Conservation (phyloP, 257 asterid species). For the Solanum appendiculatum region DNA sequence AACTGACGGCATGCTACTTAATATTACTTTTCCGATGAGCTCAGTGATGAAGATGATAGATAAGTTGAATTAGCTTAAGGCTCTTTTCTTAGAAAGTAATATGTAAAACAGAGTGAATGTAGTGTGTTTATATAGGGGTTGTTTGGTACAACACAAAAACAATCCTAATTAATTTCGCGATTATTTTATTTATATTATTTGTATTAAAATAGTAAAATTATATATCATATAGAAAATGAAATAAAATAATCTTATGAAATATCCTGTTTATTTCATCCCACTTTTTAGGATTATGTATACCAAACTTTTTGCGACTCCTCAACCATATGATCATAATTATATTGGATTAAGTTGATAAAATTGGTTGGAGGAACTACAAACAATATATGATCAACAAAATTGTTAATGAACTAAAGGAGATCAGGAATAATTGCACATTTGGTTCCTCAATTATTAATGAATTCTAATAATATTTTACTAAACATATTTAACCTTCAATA, state of each 20-base stretch:
- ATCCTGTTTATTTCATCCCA: neutral
- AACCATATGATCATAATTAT: neutral
- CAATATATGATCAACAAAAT: neutral
- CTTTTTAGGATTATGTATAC: neutral
- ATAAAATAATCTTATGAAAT: neutral
- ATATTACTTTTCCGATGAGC: neutral
- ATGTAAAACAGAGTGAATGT: neutral
- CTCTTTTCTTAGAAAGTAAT: neutral
- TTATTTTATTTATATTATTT: neutral
- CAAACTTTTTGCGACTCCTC: neutral
- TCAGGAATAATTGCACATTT: neutral
- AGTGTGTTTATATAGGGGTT: neutral
- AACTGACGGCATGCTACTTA: constrained; percentile 40
- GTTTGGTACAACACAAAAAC: neutral
- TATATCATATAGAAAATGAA: neutral
- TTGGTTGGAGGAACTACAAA: neutral
- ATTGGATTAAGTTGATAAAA: neutral
- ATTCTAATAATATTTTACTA: neutral
- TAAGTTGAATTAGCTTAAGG: neutral
- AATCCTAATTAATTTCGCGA: no score
- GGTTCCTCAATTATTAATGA: neutral
- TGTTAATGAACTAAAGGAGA: neutral
- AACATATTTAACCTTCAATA: neutral
- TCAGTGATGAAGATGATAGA: neutral
- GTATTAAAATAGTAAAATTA: neutral